Conservation (phyloP, 805 yeast species). For the Yarrowia sp. region DNA sequence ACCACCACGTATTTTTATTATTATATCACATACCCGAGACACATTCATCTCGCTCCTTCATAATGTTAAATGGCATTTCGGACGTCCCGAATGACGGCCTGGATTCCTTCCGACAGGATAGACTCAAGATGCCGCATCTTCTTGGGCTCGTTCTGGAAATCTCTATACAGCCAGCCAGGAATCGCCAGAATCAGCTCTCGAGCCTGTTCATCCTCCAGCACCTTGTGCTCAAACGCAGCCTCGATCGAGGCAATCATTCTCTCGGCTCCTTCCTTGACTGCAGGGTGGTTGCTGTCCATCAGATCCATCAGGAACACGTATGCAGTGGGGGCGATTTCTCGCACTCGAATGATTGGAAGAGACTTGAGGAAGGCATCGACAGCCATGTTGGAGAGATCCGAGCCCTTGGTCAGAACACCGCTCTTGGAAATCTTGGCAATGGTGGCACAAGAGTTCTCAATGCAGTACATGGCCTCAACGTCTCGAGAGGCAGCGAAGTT, state of each 20-base stretch:
- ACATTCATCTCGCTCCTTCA: not conserved
- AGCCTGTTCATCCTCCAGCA: not conserved
- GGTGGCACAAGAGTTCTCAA: constrained; percentile 79
- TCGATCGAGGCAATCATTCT: constrained; percentile 4
- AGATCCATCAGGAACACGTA: constrained; percentile 72
- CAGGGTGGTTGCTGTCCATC: constrained; percentile 63
- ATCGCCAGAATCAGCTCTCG: constrained; percentile 4
- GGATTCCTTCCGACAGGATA: not conserved
- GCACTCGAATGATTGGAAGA: constrained; percentile 79
- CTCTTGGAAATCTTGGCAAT: constrained; percentile 76
- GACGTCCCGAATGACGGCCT: constrained; percentile 9
- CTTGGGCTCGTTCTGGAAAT: constrained; percentile 23
- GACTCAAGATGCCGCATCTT: constrained; percentile 13
- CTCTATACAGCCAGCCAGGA: constrained; percentile 12
- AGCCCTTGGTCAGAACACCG: constrained; percentile 50
- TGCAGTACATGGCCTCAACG: constrained; percentile 78
- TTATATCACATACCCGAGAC: not conserved
- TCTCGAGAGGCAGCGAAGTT: constrained; percentile 72
- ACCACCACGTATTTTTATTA: not conserved
- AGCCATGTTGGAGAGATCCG: constrained; percentile 52
- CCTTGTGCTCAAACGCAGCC: not conserved
- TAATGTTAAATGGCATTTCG: constrained; percentile 15
- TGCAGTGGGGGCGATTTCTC: constrained; percentile 84
- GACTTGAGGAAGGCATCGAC: constrained; percentile 74
- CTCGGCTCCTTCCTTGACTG: constrained; percentile 40